Evolutionary conservation across 352 stramenopile genomes (phyloP), one percentile per base, ranked within the genome.

Genomic region (Phytophthora melonis): DNA sequence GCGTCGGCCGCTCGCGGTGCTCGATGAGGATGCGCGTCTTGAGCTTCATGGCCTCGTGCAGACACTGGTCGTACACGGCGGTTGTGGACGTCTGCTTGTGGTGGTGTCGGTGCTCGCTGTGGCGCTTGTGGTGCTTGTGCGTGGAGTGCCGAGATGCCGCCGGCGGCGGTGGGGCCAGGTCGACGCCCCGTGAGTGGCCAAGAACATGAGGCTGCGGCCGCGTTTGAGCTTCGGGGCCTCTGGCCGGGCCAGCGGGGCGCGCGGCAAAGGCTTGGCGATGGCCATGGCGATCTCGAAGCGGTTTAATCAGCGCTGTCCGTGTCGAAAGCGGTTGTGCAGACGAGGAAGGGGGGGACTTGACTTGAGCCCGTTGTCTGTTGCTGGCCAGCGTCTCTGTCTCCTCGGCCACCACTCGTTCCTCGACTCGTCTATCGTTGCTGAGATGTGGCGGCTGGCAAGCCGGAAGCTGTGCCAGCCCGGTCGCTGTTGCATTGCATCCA

Each of bases 11-110:
- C 45, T 81, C 74, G 27, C 79, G 83, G 49, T 87, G 75, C 34
- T 80, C 75, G 54, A 80, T 74, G 19, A 81, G 70, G 56, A 93
- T 87, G 30, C 81, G 81, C 59, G 81, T 72, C 77, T 93, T 93
- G 66, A 93, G 78, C 55, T 82, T 82, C 66, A 81, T 83, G 2
- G 77, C 80, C 57, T 90, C 78, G 1, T 83, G 61, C 27, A 81
- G 73, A 19, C 70, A 92, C 49, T 50, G 62, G 56, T 70, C 72
- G 71, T 71, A 81, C 67, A 64, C 64, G 45, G 70, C 64, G 36
- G 57, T 77, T 53, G 54, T 66, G 23, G 61, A 77, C 21, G 19
- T 58, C 54, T 65, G 4, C 21, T 68, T 64, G 63, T 67, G 77
- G 61, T 67, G 77, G 19, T 43, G 36, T 16, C 23, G 41, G 27